A percentile compares a stretch with the other conserved stretches of the same genome.
phyloP scores from a whole-genome alignment of 495 filamentous ascomycete genomes.

The Geopyxis carbonaria region DNA sequence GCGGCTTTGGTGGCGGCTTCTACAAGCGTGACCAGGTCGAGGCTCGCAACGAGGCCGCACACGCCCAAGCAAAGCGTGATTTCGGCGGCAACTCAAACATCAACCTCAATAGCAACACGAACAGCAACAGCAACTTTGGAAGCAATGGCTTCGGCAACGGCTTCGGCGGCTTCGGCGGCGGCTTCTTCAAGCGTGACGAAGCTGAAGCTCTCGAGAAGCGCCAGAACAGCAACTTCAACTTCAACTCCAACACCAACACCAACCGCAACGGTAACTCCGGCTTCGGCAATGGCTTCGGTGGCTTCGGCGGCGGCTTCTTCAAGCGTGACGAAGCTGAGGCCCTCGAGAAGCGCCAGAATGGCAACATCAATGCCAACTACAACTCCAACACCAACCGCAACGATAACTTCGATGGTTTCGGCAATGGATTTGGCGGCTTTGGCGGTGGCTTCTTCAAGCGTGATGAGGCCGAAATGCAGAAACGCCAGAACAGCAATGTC shows the following conservation, averaged over 20 bases:
- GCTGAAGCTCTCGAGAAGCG: not conserved
- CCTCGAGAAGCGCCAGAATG: not conserved
- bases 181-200: not conserved
- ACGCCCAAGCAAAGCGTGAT: no score
- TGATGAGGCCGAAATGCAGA: not conserved
- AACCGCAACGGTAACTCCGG: constrained; percentile 2
- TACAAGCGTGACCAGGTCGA: not conserved
- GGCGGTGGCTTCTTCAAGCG: constrained; percentile 1
- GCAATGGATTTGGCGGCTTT: not conserved
- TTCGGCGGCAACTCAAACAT: not conserved
- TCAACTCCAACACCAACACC: constrained; percentile 5
- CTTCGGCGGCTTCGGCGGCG: not conserved
- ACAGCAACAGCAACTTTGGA: not conserved
- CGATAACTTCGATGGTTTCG: not conserved
- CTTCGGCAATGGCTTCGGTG: not conserved
- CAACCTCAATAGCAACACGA: not conserved
- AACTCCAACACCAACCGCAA: constrained; percentile 5
- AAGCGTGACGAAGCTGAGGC: not conserved
- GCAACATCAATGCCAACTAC: constrained; percentile 2
- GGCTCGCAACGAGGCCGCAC: not conserved
- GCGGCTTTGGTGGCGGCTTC: not conserved
- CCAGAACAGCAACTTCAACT: not conserved
- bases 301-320: not conserved
- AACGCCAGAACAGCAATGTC: not conserved
- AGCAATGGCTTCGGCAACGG: not conserved